These are phyloP conservation scores for Aureobasidium uvarum DNA, from an alignment of 2,329 filamentous ascomycete genomes.

Conservation along the genomic window DNA sequence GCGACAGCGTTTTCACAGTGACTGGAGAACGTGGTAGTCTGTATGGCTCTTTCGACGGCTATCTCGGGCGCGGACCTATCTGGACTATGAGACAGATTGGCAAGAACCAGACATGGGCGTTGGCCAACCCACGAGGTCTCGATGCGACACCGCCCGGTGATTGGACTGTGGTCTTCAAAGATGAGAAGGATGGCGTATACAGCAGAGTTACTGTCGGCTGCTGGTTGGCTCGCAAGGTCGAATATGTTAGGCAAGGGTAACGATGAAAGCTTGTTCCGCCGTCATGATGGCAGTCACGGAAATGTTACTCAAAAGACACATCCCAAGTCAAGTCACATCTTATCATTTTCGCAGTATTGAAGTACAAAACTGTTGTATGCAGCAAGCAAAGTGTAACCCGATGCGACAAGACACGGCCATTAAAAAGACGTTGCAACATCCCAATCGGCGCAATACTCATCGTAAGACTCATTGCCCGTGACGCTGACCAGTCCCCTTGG, in stretches of 20 bases:
- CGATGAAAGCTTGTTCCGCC: too few species aligned
- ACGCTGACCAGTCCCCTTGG: too few species aligned
- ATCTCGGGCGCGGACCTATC: conserved; percentile 42
- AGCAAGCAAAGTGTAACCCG: too few species aligned
- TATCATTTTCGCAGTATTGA: too few species aligned
- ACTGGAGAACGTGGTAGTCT: conserved; percentile 40
- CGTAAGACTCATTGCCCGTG: too few species aligned
- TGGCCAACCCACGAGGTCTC: conserved; percentile 44
- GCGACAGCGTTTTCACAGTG: conserved; percentile 42
- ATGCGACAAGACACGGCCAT: too few species aligned
- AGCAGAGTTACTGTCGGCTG: conserved; percentile 41
- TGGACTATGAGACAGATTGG: conserved; percentile 43
- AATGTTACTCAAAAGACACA: too few species aligned
- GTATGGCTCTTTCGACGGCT: conserved; percentile 48
- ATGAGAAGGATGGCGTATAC: conserved; percentile 30
- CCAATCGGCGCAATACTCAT: too few species aligned
- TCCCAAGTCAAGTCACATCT: too few species aligned
- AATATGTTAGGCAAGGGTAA: conserved; percentile 27
- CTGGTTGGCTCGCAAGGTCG: conserved; percentile 42
- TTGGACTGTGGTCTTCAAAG: conserved; percentile 45
- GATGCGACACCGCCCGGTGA: conserved; percentile 46
- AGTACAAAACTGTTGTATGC: too few species aligned
- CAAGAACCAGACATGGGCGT: conserved; percentile 41
- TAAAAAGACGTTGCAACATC: too few species aligned
- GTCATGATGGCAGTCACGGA: too few species aligned